Evolutionary conservation across 1,284 basidiomycete species (phyloP), one percentile per base, ranked within the genome.

Genomic region (Sanghuangporus weigelae): DNA sequence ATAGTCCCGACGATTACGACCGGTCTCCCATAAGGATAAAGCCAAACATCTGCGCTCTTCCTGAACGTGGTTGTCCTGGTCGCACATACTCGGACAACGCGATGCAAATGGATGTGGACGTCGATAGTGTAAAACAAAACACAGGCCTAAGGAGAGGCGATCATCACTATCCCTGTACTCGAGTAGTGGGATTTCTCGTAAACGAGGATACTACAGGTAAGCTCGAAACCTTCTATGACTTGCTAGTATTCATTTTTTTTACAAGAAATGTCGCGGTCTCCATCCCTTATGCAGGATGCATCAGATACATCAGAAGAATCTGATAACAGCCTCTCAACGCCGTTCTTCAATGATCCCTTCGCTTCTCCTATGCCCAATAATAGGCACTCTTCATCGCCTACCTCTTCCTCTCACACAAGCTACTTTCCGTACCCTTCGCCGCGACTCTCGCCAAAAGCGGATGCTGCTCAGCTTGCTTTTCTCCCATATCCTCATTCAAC

Each of bases 31-130:
- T 70, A 61, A 65, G 66, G 26, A 68, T 72, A 8, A 48, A 40
- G 12, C 70, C 67, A 3, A 72, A 72, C 51, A 57, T 56, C 6
- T 72, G 70, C 62, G 70, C 70, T 10, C 60, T 72, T 39, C 71
- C 71, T 10, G 70, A 65, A n/a, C 67, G 70, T 26, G 68, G 69
- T n/a, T 69, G 68, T 54, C 69, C 67, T 19, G 66, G 67, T 26
- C 51, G 65, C 39, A 68, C 67, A 11, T 68, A 68, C 48, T 44
- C 23, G 36, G 26, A 46, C 14, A 42, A 31, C 12, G 39, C 19
- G 21, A 19, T 19, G 16, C n/a, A 58, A 58, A 44, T 48, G 57
- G 44, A 44, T 23, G 38, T 42, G 26, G 40, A 58, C 14, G 36
- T 38, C 26, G 23, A 44, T 23, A 8, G 12, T 39, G 23, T 7